Evolutionary conservation across 169 alveolate genomes (phyloP), one percentile per base, ranked within the genome.

Genomic region (Plasmodium inui): DNA sequence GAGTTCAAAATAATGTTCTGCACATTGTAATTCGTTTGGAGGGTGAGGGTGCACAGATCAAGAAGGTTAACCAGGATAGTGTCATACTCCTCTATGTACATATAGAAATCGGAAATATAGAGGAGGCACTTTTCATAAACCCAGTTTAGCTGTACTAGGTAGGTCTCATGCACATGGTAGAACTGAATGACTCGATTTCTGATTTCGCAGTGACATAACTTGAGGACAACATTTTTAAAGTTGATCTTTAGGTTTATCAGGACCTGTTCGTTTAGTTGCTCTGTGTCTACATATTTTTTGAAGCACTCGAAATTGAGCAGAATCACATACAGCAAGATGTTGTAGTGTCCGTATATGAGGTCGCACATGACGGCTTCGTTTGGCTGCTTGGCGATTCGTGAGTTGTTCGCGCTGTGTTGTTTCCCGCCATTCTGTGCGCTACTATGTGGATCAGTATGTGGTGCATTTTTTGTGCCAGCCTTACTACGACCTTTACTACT

Each of bases 161-260:
- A 79, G 32, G 7, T 34, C 72, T 89, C 94, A 41, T 89, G 82
- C n/a, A 89, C 82, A 61, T 89, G 46, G 50, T 89, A 89, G 50
- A 89, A 89, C 22, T 89, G 88, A 39, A 89, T 79, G 46, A 89
- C 19, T 89, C 74, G 26, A 79, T 89, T 89, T 89, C 79, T 89
- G 34, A 89, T 80, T 89, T 79, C 89, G 32, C 76, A 61, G 6
- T 17, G 55, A 37, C 82, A 61, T 79, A 89, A 39, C 72, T 78
- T 89, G 41, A 89, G 19, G 26, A 79, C 50, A 44, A 89, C 72
- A 79, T 89, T 89, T 79, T 89, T 57, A 32, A 89, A 79, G 17
- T 89, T 50, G 1, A 67, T 89, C 72, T 89, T 89, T 22, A 89
- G 44, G 22, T 89, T 57, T 17, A 89, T 41, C 22, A 89, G 61